Base-by-base conservation (phyloP, 2,329 filamentous ascomycete genomes). In the Verticillium dahliae region DNA sequence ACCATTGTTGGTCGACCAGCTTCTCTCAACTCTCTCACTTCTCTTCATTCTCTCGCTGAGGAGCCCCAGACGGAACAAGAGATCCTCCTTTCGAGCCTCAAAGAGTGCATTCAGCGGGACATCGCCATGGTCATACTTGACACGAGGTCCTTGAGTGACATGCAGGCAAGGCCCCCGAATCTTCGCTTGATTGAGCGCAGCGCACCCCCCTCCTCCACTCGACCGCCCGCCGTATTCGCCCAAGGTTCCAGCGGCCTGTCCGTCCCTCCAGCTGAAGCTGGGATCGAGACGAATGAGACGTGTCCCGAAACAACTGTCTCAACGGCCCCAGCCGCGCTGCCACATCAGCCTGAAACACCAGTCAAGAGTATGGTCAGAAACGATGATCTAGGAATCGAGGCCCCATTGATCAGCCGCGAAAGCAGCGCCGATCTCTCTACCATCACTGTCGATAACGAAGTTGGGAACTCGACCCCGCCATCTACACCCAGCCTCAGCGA, bases 61-160 rank as follows among this genome's bases (percentile, higher is more conserved):
- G 69, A 71, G 13, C 68, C 66, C 7, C 74, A 77, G 38, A 69
- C 77, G 13, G 75, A 78, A 62, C 71, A 73, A 54, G 72, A 75
- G 39, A 69, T 63, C 0, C 66, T 82, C 6, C 65, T 81, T 6
- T 69, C 74, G 2, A 73, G 73, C 7, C 72, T 85, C 31, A 76
- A 75, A 62, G 70, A 76, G 11, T 78, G 79, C 22, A 79, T 84
- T 54, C 74, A 79, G 41, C 69, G 71, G 9, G 81, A 83, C 60
- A 76, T 84, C 27, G 75, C 78, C 50, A 76, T 77, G 69, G 70
- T 84, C 18, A 82, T 80, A 65, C 80, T 76, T 64, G 82, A 85
- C 63, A 83, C 81, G 1, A 80, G 80, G 63, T 75, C 75, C 14
- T 72, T 84, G 18, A 73, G 75, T 41, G 67, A 68, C 56, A 52